These are phyloP conservation scores for Sarocladium strictum DNA, from an alignment of 2,329 filamentous ascomycete species.

Conservation along the genomic window DNA sequence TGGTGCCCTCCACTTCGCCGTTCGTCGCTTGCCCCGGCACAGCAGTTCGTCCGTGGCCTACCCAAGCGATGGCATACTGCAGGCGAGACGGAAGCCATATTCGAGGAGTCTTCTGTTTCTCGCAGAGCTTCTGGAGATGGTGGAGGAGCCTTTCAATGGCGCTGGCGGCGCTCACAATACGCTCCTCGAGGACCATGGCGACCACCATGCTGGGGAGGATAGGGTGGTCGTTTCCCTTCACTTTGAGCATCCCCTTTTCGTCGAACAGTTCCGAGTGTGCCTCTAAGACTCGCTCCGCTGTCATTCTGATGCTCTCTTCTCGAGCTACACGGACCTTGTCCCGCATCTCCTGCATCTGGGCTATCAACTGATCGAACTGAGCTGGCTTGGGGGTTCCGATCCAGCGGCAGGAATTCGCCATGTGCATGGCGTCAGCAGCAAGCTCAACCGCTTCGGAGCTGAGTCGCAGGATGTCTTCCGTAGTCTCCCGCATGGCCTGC, in stretches of 20 bases:
- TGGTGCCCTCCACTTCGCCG: not conserved
- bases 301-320: conserved; percentile 21
- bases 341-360: conserved; percentile 16
- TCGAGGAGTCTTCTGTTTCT: conserved; percentile 25
- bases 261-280: conserved; percentile 36
- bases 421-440: conserved; percentile 18
- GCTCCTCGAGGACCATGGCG: conserved; percentile 42
- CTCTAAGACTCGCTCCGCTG: conserved; percentile 33
- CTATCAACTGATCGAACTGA: conserved; percentile 17
- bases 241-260: conserved; percentile 29
- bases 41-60: conserved; percentile 18
- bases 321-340: conserved; percentile 21
- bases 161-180: conserved; percentile 21
- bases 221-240: conserved; percentile 17
- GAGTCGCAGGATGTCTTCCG: conserved; percentile 18
- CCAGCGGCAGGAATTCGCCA: conserved; percentile 26
- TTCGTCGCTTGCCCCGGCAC: conserved; percentile 15
- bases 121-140: conserved; percentile 29
- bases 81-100: conserved; percentile 38
- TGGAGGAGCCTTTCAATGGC: conserved; percentile 29
- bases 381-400: conserved; percentile 16
- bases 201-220: conserved; percentile 34
- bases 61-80: conserved; percentile 32
- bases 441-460: conserved; percentile 20
- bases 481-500: conserved; percentile 24